Evolutionary conservation across 2,329 filamentous ascomycete genomes (phyloP), one percentile per base, ranked within the genome.

Genomic region (Ophiostoma perfectum): DNA sequence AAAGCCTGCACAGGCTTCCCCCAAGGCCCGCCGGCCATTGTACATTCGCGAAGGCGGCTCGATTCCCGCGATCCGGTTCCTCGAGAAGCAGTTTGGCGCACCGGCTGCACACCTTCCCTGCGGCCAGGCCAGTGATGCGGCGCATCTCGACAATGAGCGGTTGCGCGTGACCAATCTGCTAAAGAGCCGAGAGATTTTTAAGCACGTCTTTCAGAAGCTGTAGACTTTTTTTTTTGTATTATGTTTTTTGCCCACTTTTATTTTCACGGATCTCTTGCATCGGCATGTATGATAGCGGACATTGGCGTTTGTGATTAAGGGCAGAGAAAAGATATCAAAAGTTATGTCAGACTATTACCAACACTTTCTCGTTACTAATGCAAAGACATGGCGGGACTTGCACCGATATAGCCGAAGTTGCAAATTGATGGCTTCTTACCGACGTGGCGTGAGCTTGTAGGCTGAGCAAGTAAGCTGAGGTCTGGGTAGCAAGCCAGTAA

Each of bases 21-120:
- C 65, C 41, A 82, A 80, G 71, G 73, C 74, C 11, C 78, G 81
- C 7, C 90, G 88, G 73, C 94, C 93, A 0, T 82, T 99, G 3
- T 98, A 96, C 76, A 99, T 99, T 73, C 87, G 95, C 9, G 95
- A 99, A 78, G 95, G 95, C 12, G 95, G 95, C 5, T 96, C 91
- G 0, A 99, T 99, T 73, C 95, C 95, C 0, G 92, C 92, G 0
- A 98, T 98, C 68, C 83, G 95, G 5, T 98, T 98, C 75, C 77
- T 98, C 49, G 94, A 98, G 77, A 97, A 97, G 80, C 92, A 96
- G 74, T 97, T 98, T 75, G 84, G 85, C 2, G 95, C 95, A 0
- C 93, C 93, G 0, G 94, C 95, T 0, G 94, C 94, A 0, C 93
- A 98, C 77, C 79, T 99, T 45, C 96, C 95, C 0, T 97, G 93